phyloP scores from a whole-genome alignment of 345 rosid species.

The Brassica cretica region DNA sequence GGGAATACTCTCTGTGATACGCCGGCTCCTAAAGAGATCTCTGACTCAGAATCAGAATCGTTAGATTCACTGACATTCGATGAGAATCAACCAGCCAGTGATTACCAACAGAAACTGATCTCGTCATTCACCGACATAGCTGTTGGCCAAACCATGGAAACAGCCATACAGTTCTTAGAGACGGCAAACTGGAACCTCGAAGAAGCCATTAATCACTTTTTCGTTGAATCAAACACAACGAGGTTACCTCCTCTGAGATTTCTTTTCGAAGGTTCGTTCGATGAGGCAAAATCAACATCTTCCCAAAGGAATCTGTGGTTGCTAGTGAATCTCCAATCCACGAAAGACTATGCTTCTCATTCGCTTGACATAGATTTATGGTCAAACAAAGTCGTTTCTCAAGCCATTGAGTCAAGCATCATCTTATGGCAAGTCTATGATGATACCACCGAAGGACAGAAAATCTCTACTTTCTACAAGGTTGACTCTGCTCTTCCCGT shows the following conservation, averaged over 20 bases:
- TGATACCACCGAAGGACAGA: conserved; percentile 52
- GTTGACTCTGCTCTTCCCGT: conserved; percentile 62
- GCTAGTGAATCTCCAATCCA: conserved; percentile 77
- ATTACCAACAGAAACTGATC: neutral
- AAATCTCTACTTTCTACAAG: conserved; percentile 70
- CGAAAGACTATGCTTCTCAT: conserved; percentile 67
- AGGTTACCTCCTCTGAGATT: neutral
- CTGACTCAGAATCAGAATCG: neutral
- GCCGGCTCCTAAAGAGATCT: neutral
- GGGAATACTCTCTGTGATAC: neutral
- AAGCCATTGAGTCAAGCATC: conserved; percentile 62
- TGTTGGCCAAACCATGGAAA: conserved; percentile 18
- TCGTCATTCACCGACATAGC: conserved; percentile 24
- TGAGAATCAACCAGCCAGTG: neutral
- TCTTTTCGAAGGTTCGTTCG: conserved; percentile 71
- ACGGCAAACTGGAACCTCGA: conserved; percentile 35
- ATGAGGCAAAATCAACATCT: conserved; percentile 69
- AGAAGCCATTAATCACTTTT: conserved; percentile 16
- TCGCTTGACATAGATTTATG: conserved; percentile 84
- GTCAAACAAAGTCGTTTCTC: conserved; percentile 79
- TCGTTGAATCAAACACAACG: neutral
- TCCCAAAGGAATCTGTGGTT: conserved; percentile 71
- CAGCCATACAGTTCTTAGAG: conserved; percentile 33
- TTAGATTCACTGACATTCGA: neutral
- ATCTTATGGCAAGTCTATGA: conserved; percentile 73